Evolutionary conservation across 768 basidiomycete genomes (phyloP).

Genomic region (Suillus subalutaceus): DNA sequence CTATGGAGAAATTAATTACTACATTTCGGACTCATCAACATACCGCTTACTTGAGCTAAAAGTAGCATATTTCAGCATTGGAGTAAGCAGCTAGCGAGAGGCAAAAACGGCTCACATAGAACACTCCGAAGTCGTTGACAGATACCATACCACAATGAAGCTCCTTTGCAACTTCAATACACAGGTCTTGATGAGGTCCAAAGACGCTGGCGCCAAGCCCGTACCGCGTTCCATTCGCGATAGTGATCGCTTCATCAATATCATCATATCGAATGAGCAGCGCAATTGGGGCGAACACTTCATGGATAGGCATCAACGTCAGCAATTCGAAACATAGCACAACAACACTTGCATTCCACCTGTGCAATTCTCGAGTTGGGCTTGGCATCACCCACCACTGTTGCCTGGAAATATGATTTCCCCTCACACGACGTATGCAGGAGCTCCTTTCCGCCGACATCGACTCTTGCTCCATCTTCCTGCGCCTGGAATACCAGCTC

Average conservation of each 20-base stretch:
- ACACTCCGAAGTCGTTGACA: conserved; percentile 91
- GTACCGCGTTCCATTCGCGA: conserved; percentile 87
- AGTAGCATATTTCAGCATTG: conserved; percentile 20
- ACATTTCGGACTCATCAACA: conserved; percentile 17
- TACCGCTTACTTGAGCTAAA: conserved; percentile 65
- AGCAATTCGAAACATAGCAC: conserved; percentile 1
- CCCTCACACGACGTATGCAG: conserved; percentile 67
- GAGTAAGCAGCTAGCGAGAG: conserved; percentile 7
- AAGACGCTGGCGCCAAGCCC: conserved; percentile 95
- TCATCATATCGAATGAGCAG: conserved; percentile 83
- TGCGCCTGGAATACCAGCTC: conserved; percentile 69
- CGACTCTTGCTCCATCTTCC: conserved; percentile 64
- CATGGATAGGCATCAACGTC: conserved; percentile 15
- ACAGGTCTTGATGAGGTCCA: conserved; percentile 80
- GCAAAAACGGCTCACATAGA: conserved; percentile 59
- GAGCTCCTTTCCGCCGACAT: conserved; percentile 67
- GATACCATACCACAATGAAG: conserved; percentile 97
- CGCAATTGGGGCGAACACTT: conserved; percentile 94
- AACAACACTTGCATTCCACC: conserved; percentile 64
- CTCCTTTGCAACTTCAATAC: conserved; percentile 75
- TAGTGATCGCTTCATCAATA: conserved; percentile 81
- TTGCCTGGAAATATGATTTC: conserved; percentile 85
- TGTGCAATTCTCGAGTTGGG: conserved; percentile 76
- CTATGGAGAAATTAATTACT: conserved; percentile 33
- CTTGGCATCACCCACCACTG: conserved; percentile 80